These are phyloP conservation scores for Trifolium fragiferum DNA, from an alignment of 306 rosid genomes.

Conservation along the genomic window DNA sequence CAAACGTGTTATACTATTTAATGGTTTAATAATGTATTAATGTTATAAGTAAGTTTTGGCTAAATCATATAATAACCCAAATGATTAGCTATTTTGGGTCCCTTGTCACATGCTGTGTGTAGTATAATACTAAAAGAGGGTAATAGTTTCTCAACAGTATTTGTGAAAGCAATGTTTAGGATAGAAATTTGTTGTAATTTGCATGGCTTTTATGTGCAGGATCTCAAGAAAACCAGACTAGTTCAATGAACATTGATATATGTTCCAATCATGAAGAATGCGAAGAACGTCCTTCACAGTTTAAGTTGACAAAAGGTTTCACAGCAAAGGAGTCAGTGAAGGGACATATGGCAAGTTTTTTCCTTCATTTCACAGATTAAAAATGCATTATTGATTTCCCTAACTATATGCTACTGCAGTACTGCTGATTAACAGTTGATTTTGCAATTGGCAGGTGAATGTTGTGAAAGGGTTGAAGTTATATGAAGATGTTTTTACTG, in stretches of 20 bases:
- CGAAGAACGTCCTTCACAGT: constrained; percentile 75
- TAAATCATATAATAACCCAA: background rate
- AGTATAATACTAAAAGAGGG: background rate
- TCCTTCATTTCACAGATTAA: constrained; percentile 42
- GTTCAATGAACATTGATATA: constrained; percentile 50
- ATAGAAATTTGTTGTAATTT: constrained; percentile 24
- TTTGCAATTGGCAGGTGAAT: constrained; percentile 82
- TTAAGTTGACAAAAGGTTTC: constrained; percentile 94
- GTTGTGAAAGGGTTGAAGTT: constrained; percentile 94
- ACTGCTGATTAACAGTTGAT: constrained; percentile 43
- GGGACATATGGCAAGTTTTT: constrained; percentile 88
- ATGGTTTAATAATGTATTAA: background rate
- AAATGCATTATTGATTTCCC: background rate
- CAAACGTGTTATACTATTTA: constrained; percentile 5
- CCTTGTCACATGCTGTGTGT: background rate
- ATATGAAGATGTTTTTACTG: constrained; percentile 79
- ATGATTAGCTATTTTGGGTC: constrained; percentile 4
- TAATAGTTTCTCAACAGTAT: constrained; percentile 6
- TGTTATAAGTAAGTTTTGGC: background rate
- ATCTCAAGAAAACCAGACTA: constrained; percentile 77
- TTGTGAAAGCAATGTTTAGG: constrained; percentile 23
- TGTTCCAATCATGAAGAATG: constrained; percentile 88
- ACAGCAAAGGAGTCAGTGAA: constrained; percentile 89
- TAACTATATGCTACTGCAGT: background rate
- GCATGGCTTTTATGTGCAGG: constrained; percentile 52